phyloP scores from a whole-genome alignment of 2,329 filamentous ascomycete species.

The Colletotrichum sp. region DNA sequence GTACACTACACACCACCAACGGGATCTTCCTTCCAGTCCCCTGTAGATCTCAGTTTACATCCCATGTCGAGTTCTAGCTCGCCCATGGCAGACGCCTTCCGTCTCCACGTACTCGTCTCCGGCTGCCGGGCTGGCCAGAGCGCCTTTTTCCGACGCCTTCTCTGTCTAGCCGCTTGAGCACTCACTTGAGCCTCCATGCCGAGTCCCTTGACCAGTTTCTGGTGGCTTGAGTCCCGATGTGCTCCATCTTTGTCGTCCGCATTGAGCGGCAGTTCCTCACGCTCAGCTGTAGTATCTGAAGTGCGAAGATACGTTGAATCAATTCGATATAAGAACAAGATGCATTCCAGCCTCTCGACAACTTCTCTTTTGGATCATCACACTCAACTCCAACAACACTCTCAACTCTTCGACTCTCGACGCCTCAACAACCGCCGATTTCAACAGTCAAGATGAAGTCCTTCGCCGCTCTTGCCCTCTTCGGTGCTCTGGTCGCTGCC shows the following conservation, averaged over 20 bases:
- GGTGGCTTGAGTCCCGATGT: not conserved
- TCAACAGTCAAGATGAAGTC: conserved; percentile 35
- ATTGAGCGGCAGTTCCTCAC: not conserved
- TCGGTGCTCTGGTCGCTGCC: conserved; percentile 39
- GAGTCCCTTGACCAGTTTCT: not conserved
- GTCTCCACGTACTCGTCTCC: not conserved
- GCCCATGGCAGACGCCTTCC: not conserved
- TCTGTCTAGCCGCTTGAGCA: not conserved
- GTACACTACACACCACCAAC: not conserved
- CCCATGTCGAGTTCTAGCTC: not conserved
- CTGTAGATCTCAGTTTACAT: not conserved
- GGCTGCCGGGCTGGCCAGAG: not conserved
- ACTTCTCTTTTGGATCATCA: not conserved
- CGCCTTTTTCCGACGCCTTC: not conserved
- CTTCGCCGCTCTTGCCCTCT: conserved; percentile 34
- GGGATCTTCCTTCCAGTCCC: not conserved
- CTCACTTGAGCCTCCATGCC: not conserved
- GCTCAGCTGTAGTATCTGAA: not conserved
- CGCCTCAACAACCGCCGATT: not conserved
- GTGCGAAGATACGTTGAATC: not conserved
- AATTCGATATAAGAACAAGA: conserved; percentile 1
- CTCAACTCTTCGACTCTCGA: not conserved
- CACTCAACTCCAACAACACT: not conserved
- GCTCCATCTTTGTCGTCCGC: not conserved
- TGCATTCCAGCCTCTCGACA: not conserved